phyloP scores from a whole-genome alignment of 176 grass and related monocot species.

The Carex scoparia region DNA sequence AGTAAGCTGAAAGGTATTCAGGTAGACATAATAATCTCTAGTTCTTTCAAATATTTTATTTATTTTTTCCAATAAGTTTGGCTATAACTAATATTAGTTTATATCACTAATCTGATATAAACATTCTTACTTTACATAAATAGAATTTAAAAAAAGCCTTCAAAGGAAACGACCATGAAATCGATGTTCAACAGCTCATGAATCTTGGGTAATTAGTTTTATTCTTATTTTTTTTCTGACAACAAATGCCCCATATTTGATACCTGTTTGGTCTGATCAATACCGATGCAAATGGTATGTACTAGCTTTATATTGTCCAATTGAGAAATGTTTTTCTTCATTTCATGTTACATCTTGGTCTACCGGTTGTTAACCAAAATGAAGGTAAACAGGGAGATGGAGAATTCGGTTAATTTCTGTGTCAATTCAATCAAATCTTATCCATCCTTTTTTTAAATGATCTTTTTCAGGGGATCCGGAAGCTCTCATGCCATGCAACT shows the following conservation, averaged over 20 bases:
- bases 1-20: neutral
- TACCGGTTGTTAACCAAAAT: too few species aligned
- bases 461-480: neutral
- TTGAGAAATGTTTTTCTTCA: too few species aligned
- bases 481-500: neutral
- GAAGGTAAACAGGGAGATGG: too few species aligned
- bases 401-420: neutral
- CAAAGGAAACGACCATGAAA: neutral
- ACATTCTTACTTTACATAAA: neutral
- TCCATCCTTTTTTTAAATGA: neutral
- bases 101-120: too few species aligned
- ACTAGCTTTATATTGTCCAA: neutral
- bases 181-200: neutral
- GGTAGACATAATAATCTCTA: too few species aligned
- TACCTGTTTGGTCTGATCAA: neutral
- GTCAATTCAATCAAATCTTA: neutral
- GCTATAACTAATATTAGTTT: too few species aligned
- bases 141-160: neutral
- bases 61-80: too few species aligned
- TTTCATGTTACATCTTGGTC: too few species aligned
- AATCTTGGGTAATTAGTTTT: neutral
- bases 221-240: neutral
- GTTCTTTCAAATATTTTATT: too few species aligned
- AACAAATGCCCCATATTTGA: neutral
- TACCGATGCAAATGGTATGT: too few species aligned